Evolutionary conservation across 768 basidiomycete genomes (phyloP).

Genomic region (Clavulina sp.): DNA sequence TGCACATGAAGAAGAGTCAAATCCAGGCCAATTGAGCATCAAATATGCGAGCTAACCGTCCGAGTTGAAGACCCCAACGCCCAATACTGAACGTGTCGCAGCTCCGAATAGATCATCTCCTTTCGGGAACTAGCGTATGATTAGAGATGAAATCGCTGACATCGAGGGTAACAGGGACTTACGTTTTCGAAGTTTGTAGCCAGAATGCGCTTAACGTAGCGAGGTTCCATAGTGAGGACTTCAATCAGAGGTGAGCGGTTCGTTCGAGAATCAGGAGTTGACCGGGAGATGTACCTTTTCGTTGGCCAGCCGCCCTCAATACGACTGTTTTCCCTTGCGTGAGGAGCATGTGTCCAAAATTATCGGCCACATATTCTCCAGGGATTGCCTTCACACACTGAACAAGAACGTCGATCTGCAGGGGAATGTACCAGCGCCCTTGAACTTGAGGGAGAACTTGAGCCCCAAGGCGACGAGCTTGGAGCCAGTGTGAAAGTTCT

Average conservation of each 20-base stretch:
- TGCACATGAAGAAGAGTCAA: neutral
- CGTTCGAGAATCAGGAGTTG: conserved; percentile 16
- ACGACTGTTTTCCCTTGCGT: conserved; percentile 16
- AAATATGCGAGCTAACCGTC: conserved; percentile 6
- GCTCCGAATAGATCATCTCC: conserved; percentile 21
- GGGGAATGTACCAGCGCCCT: conserved; percentile 22
- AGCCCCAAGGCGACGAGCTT: neutral
- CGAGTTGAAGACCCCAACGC: conserved; percentile 41
- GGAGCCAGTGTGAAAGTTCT: neutral
- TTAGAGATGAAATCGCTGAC: conserved; percentile 9
- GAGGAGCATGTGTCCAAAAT: conserved; percentile 14
- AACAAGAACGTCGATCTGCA: conserved; percentile 21
- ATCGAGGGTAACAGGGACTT: conserved; percentile 29
- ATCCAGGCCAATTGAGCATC: neutral
- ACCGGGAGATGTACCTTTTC: neutral
- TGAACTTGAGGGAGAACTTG: conserved; percentile 19
- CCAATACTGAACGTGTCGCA: conserved; percentile 34
- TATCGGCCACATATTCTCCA: conserved; percentile 19
- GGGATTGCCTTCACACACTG: conserved; percentile 14
- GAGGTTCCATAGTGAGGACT: conserved; percentile 22
- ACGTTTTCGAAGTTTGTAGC: conserved; percentile 42
- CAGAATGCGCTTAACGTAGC: conserved; percentile 35
- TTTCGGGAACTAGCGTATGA: conserved; percentile 9
- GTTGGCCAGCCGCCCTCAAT: conserved; percentile 11
- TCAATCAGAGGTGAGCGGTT: neutral